phyloP scores from a whole-genome alignment of 768 basidiomycete species.

The Auricularia auricula-judae region DNA sequence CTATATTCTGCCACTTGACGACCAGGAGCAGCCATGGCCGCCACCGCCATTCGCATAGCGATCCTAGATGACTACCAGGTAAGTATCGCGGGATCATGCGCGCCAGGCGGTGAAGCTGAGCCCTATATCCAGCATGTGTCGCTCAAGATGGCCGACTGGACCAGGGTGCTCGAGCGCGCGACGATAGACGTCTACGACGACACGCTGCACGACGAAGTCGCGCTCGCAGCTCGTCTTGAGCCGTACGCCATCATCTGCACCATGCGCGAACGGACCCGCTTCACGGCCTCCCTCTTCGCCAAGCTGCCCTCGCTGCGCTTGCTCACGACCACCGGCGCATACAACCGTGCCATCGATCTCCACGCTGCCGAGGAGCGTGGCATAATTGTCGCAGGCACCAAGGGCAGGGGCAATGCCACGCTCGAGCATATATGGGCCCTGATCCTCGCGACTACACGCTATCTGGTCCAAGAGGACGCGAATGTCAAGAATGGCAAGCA shows the following conservation, averaged over 20 bases:
- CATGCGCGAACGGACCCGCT: slow-evolving; percentile 58
- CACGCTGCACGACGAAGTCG: slow-evolving; percentile 39
- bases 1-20: too few species aligned
- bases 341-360: slow-evolving; percentile 42
- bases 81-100: too few species aligned
- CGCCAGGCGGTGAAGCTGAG: too few species aligned
- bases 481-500: slow-evolving; percentile 35
- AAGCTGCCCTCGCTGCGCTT: slow-evolving; percentile 48
- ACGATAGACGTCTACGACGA: slow-evolving; percentile 38
- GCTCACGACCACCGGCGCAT: slow-evolving; percentile 39
- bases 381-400: slow-evolving; percentile 43
- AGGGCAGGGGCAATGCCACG: slow-evolving; percentile 34
- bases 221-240: slow-evolving; percentile 35
- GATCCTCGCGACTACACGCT: slow-evolving; percentile 39
- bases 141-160: slow-evolving; percentile 43
- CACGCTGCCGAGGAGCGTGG: slow-evolving; percentile 35
- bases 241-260: slow-evolving; percentile 48
- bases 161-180: slow-evolving; percentile 26
- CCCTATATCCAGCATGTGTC: slow-evolving; percentile 26
- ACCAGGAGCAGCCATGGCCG: too few species aligned
- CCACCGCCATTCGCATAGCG: slow-evolving; percentile 25
- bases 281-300: slow-evolving; percentile 37
- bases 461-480: slow-evolving; percentile 38
- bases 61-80: slow-evolving; percentile 51
- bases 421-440: slow-evolving; percentile 59